Evolutionary conservation across 441 rosid species (phyloP), one percentile per base, ranked within the genome.

Genomic region (Sinapis alba): DNA sequence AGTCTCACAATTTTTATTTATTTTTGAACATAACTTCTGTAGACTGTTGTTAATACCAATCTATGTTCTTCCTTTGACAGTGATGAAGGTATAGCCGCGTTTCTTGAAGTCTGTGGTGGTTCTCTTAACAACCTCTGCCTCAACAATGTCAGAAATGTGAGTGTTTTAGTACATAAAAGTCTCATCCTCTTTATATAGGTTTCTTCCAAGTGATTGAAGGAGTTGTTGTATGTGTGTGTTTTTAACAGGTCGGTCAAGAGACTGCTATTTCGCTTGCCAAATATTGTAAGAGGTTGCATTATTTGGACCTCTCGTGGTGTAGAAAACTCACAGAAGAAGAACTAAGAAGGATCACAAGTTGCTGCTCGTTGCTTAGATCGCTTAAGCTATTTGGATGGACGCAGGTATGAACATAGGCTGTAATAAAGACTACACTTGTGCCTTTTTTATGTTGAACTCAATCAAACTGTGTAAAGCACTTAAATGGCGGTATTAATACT

Each of bases 261-360:
- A 86, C 88, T 54, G 87, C 88, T 11, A 28, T 75, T 30, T 77
- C 86, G 10, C 85, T 87, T n/a, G 84, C 85, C 64, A 78, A 79
- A 51, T 20, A 64, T 23, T 72, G 83, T 18, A 83, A 77, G 75
- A 83, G 69, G 45, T 75, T 84, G 75, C 24, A 9, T 26, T 77
- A 60, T 59, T 79, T 87, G 81, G 87, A 86, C 73, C 71, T 86
- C 28, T 87, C 89, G 62, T 84, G 89, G 89, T 86, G 88, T 77
- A 82, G 88, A 34, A 80, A 62, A 15, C 72, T 87, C 59, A 80
- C 76, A 5, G 74, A 83, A 50, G 86, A 80, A 66, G 86, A 82
- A 23, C 62, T 87, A 12, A 77, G 85, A 66, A 61, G 71, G 81
- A 82, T 86, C 68, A 80, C 83, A 45, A 74, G 77, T 57, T 75